Base-by-base conservation (phyloP, 768 basidiomycete genomes). In the Dentipellis sp. region DNA sequence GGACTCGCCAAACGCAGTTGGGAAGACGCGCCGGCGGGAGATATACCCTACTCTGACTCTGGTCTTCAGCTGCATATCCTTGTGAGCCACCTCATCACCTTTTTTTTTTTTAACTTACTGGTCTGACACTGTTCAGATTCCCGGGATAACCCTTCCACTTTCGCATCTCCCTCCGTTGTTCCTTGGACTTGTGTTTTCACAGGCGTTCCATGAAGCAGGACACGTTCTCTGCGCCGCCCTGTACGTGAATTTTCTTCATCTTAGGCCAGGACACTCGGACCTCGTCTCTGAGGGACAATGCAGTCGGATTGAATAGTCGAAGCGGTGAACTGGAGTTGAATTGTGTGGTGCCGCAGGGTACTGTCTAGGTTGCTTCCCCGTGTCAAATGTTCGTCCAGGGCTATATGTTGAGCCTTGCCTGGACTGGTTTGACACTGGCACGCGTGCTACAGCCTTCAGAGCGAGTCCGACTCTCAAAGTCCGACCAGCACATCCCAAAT, bases 141-240 rank as follows among this genome's bases (percentile, higher is more conserved):
- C 92, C 19, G 91, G 91, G 1, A 58, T 91, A 7, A 94, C 89
- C 2, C 80, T 88, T 1, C 91, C 91, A 1, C 63, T 90, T n/a
- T 69, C 71, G 22, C 83, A 94, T 64, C 64, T 89, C 1, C 86
- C 86, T 4, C 60, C 83, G 14, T 79, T 93, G 50, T 61, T 92
- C 7, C 35, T 79, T 6, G 77, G 84, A 0, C 74, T 93, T 14
- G 74, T 84, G 48, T 21, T 80, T 9, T 77, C 78, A 54, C 91
- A 92, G 67, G 62, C 84, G n/a, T 65, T 88, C 17, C 91, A 94
- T 61, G 91, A 94, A 70, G 67, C 79, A 0, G 91, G 91, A 6
- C 91, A 94, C 67, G 87, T 84, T 11, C 64, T 92, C 46, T 73
- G 83, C 9, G 91, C 85, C 11, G 86, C 89, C 17, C 64, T 86